Evolutionary conservation across 139 green algal genomes (phyloP), one percentile per base, ranked within the genome.

Genomic region (Nannochloris sp.): DNA sequence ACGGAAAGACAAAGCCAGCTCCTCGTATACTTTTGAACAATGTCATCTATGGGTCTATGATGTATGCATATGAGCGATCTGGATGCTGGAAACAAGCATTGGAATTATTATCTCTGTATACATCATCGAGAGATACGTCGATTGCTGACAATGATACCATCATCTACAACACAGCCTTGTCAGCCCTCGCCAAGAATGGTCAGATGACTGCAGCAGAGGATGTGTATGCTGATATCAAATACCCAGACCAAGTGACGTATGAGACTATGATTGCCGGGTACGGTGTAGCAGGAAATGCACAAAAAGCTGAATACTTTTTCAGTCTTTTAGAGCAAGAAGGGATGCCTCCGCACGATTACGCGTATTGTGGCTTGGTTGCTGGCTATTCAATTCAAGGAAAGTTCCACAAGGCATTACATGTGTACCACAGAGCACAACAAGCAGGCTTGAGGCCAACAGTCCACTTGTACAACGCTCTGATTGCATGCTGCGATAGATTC

Each of bases 91-190:
- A 76, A 19, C 83, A 93, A 67, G 76, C 78, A 11, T 72, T 91
- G 4, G 68, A 54, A 0, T 69, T 93, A 53, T 73, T 95, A 57
- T 40, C 34, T 40, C 34, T 40, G 8, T 40, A 11, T 11, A 14
- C 8, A 40, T 40, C 34, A 40, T 3, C 34, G 34, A 40, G 34
- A 40, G 34, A 40, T 40, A 14, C 2, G 2, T 40, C 34, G 27
- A 0, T 29, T 5, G 27, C 4, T 11, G 34, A 40, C 8, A 40
- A 9, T 9, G 87, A 85, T 57, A 82, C 70, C 11, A 78, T 88
- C 34, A 93, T 94, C 82, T 84, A 82, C 77, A 89, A 88, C 68
- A 90, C 79, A 7, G 88, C 88, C 37, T 81, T 95, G 37, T 83
- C 69, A 1, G 87, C 88, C 11, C 79, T 88, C 5, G 87, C 76